These are phyloP conservation scores for Daldinia sp. DNA, from an alignment of 2,329 filamentous ascomycete species.

Conservation along the genomic window DNA sequence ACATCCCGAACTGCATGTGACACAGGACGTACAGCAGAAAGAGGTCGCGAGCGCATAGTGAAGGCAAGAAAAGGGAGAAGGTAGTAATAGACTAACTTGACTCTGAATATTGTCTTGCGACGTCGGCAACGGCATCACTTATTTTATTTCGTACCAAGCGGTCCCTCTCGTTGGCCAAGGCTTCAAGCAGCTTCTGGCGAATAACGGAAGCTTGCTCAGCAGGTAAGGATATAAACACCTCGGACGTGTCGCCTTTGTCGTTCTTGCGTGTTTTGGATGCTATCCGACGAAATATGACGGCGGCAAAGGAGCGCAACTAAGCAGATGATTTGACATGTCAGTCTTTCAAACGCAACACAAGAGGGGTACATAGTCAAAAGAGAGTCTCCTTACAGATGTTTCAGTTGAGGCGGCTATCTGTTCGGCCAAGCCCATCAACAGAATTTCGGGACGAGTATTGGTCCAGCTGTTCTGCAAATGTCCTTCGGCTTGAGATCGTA, in stretches of 20 bases:
- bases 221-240: conserved; percentile 86
- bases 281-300: conserved; percentile 94
- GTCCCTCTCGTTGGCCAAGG: conserved; percentile 78
- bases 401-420: conserved; percentile 86
- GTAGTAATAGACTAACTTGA: conserved; percentile 71
- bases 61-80: conserved; percentile 5
- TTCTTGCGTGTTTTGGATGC: conserved; percentile 88
- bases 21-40: neutral
- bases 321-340: conserved; percentile 30
- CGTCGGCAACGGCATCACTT: conserved; percentile 95
- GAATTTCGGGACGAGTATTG: conserved; percentile 80
- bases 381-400: conserved; percentile 68
- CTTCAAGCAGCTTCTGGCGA: conserved; percentile 84
- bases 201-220: conserved; percentile 81
- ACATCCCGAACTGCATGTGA: neutral
- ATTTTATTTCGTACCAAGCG: conserved; percentile 90
- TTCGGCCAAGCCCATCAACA: conserved; percentile 94
- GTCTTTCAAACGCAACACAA: neutral
- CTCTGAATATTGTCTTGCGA: conserved; percentile 94
- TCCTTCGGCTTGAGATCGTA: conserved; percentile 88
- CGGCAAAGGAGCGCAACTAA: conserved; percentile 89
- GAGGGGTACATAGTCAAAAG: neutral
- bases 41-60: neutral
- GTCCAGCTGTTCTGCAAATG: conserved; percentile 94
- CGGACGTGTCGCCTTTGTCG: conserved; percentile 76